Base-by-base conservation (phyloP, 1,284 basidiomycete genomes). In the Fomitopsis palustris region DNA sequence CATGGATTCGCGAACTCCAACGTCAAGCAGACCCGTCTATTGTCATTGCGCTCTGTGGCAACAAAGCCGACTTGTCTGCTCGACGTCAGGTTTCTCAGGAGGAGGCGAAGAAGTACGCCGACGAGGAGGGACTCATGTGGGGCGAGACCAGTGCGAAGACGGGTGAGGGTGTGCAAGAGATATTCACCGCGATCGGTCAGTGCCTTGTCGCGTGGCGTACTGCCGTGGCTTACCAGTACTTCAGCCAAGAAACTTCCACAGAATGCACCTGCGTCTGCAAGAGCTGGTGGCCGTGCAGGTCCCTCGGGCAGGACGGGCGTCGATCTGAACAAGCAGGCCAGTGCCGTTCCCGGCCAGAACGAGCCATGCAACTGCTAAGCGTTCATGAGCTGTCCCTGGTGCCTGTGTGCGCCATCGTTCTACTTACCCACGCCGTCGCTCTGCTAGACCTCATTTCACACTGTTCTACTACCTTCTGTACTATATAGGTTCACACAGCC, bases 1-100 rank as follows among this genome's bases (percentile, higher is more conserved):
- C 91, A 65, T 98, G 96, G 96, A 96, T 98, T 67, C 86, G 92
- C 61, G 96, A 98, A 75, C 86, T 98, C 10, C 95, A 98, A 74
- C 92, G 96, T 60, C 96, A 98, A 78, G 96, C 96, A 45, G 96
- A 98, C 73, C 95, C 96, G 27, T 93, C 92, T 56, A 98, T 98
- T 78, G 87, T 96, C 66, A 96, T 97, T 71, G 93, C 95, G 47
- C 85, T 98, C 27, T 96, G 95, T 59, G 96, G 96, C 56, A 98
- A 98, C 83, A 98, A 98, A 79, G 77, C 87, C 16, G 96, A 98
- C 75, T 78, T 98, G 53, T 83, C 86, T 39, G 88, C 87, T 9
- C 85, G 90, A 62, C 86, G 95, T 70, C 89, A 92, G 71, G 89
- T 95, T 14, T 79, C 87, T 14, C 81, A 90, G 66, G 91, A 94